A percentile compares a stretch with the other conserved stretches of the same genome.
Evolutionary conservation across 2,329 filamentous ascomycete species (phyloP).

Genomic region (Fusarium pilosicola): DNA sequence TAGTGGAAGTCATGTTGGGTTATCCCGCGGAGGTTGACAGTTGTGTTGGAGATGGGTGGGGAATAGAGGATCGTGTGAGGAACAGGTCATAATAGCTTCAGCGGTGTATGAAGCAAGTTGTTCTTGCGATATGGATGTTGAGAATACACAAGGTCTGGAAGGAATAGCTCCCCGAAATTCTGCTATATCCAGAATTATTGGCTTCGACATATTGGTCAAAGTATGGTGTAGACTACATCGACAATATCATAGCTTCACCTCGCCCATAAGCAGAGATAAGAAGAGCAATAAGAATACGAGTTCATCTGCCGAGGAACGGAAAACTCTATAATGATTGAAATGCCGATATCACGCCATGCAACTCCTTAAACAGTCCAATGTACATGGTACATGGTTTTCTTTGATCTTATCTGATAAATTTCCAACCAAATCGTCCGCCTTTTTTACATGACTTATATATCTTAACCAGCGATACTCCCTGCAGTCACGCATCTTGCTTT

Average conservation of each 20-base stretch:
- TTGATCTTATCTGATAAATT: slow-evolving; percentile 1
- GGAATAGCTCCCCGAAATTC: neutral
- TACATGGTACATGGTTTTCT: slow-evolving; percentile 7
- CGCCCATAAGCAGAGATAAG: neutral
- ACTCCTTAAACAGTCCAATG: slow-evolving; percentile 2
- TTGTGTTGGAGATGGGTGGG: slow-evolving; percentile 13
- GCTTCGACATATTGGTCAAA: neutral
- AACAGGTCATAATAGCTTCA: slow-evolving; percentile 32
- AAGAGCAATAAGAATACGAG: neutral
- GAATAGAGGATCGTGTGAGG: slow-evolving; percentile 26
- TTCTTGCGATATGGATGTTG: neutral
- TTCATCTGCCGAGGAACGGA: neutral
- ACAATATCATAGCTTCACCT: neutral
- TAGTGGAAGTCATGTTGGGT: neutral
- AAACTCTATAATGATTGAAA: slow-evolving; percentile 4
- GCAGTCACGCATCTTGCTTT: slow-evolving; percentile 2
- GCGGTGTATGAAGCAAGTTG: slow-evolving; percentile 13
- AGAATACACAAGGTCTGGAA: neutral
- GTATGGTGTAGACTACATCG: neutral
- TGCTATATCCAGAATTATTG: neutral
- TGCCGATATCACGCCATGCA: slow-evolving; percentile 14
- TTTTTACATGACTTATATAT: slow-evolving; percentile 19
- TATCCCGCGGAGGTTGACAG: neutral
- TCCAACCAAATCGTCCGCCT: slow-evolving; percentile 16
- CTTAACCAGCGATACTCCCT: neutral